A percentile compares a stretch with the other conserved stretches of the same genome.
Evolutionary conservation across 495 filamentous ascomycete species (phyloP).

Genomic region (Podospora tetraspora): DNA sequence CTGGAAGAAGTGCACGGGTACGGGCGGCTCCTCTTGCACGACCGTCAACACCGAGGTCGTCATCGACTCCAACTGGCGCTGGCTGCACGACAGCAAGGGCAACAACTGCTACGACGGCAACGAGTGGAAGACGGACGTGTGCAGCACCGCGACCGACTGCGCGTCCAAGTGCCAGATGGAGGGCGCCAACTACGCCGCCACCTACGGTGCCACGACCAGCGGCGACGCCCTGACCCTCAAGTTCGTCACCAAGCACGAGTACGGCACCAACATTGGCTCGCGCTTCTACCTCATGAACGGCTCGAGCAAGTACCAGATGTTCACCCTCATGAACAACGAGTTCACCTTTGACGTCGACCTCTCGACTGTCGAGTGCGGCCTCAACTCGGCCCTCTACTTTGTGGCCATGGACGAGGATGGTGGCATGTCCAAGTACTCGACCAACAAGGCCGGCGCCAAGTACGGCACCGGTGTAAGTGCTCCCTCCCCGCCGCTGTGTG

Average conservation of each 20-base stretch:
- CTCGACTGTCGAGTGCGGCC: slow-evolving; percentile 45
- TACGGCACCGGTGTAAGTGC: slow-evolving; percentile 48
- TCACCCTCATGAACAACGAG: slow-evolving; percentile 53
- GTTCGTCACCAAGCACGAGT: slow-evolving; percentile 55
- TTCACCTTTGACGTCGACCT: slow-evolving; percentile 58
- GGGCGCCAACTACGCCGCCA: slow-evolving; percentile 44
- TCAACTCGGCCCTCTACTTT: slow-evolving; percentile 57
- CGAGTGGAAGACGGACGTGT: slow-evolving; percentile 40
- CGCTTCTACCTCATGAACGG: slow-evolving; percentile 55
- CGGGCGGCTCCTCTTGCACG: slow-evolving; percentile 42
- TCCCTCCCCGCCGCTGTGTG: not conserved
- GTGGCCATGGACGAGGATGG: slow-evolving; percentile 55
- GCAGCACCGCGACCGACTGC: slow-evolving; percentile 40
- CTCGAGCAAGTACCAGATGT: slow-evolving; percentile 52
- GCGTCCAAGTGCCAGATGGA: slow-evolving; percentile 45
- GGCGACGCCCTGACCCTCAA: slow-evolving; percentile 46
- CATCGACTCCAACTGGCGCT: slow-evolving; percentile 52
- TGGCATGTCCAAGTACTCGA: slow-evolving; percentile 44
- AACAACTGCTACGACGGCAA: slow-evolving; percentile 52
- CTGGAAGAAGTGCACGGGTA: slow-evolving; percentile 52
- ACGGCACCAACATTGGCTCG: slow-evolving; percentile 50
- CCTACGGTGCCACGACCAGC: slow-evolving; percentile 45
- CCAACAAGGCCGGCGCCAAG: slow-evolving; percentile 55
- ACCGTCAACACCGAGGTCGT: slow-evolving; percentile 40
- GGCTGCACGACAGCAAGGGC: slow-evolving; percentile 38